phyloP scores from a whole-genome alignment of 371 early-diverging fungal species.

The Syncephalastrum contaminatum region DNA sequence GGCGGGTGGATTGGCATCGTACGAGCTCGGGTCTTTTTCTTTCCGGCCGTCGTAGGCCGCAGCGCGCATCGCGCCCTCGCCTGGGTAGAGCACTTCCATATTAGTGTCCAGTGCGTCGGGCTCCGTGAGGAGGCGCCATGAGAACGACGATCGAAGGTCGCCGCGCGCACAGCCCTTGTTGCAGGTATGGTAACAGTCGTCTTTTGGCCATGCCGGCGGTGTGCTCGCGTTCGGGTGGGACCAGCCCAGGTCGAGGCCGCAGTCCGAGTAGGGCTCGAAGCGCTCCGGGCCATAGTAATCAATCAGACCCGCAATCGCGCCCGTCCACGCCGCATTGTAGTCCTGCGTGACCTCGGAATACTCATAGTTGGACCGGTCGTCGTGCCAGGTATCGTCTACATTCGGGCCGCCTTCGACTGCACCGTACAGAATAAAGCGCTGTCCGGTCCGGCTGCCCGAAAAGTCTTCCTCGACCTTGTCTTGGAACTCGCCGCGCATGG shows the following conservation, averaged over 20 bases:
- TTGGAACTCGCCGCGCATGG: constrained; percentile 49
- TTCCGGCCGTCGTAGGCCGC: constrained; percentile 28
- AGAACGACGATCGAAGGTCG: constrained; percentile 37
- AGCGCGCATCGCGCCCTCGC: constrained; percentile 29
- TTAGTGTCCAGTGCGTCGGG: constrained; percentile 15
- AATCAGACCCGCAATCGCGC: constrained; percentile 55
- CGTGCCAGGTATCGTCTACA: constrained; percentile 53
- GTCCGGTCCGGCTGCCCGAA: constrained; percentile 32
- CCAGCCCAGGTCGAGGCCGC: constrained; percentile 58
- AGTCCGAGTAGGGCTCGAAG: constrained; percentile 53
- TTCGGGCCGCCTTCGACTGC: constrained; percentile 57
- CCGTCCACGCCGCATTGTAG: constrained; percentile 60
- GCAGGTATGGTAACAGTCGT: constrained; percentile 58
- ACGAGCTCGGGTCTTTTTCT: constrained; percentile 16
- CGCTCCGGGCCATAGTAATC: constrained; percentile 46
- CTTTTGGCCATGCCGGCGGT: constrained; percentile 39
- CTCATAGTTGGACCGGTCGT: constrained; percentile 54
- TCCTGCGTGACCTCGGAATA: constrained; percentile 59
- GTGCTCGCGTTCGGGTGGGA: constrained; percentile 45
- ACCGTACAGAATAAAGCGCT: constrained; percentile 56
- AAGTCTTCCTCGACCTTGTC: constrained; percentile 51
- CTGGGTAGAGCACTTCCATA: constrained; percentile 35
- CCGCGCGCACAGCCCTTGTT: constrained; percentile 48
- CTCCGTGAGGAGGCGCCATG: constrained; percentile 41
- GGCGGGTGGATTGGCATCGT: constrained; percentile 6